Conservation (phyloP, 345 rosid species). For the Euphorbia lathyris region DNA sequence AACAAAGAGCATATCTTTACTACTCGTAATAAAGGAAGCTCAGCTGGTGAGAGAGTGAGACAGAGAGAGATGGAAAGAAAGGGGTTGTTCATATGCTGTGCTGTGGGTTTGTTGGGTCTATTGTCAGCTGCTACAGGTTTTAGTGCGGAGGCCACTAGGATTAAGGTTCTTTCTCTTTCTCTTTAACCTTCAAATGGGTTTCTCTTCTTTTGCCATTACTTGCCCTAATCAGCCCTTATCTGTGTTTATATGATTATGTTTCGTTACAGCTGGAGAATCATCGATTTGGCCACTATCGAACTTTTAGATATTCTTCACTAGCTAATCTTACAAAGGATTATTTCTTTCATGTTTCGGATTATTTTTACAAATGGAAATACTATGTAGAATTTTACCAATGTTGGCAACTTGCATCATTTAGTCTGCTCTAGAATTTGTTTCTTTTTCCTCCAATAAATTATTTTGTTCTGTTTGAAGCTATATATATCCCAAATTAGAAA, state of each 20-base stretch:
- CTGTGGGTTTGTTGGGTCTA: slow-evolving; percentile 59
- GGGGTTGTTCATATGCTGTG: slow-evolving; percentile 45
- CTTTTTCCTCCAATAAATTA: not conserved
- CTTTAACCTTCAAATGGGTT: slow-evolving; percentile 1
- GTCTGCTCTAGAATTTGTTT: not conserved
- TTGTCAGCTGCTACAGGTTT: slow-evolving; percentile 81
- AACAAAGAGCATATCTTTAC: not conserved
- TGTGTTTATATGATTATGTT: too few species aligned
- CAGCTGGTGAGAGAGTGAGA: not conserved
- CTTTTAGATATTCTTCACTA: too few species aligned
- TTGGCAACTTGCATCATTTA: too few species aligned
- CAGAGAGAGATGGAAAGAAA: slow-evolving; percentile 58
- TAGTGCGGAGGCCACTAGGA: slow-evolving; percentile 85
- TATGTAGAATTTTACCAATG: too few species aligned
- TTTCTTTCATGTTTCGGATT: too few species aligned
- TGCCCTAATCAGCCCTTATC: not conserved
- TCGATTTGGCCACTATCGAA: not conserved
- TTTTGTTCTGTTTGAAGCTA: not conserved
- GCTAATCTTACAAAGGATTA: too few species aligned
- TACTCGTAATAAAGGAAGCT: not conserved
- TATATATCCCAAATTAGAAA: not conserved
- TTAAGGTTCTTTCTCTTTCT: slow-evolving; percentile 47
- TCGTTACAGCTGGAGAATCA: too few species aligned
- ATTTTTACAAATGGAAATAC: too few species aligned
- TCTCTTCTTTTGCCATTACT: not conserved